Conservation (phyloP, 2,329 filamentous ascomycete species). For the Monilinia fructicola region DNA sequence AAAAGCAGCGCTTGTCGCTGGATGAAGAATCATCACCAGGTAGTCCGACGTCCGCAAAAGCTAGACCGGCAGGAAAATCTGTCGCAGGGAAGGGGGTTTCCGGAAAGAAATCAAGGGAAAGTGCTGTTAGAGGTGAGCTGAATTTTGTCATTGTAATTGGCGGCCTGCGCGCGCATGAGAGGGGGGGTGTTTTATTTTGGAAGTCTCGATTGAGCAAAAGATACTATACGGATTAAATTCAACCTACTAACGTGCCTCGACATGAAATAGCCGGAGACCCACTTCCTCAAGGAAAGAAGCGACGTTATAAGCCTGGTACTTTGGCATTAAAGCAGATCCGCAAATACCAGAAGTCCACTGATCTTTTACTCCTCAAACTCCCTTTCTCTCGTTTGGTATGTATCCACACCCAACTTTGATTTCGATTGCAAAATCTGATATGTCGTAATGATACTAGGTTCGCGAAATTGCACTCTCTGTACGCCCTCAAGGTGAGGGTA, state of each 20-base stretch:
- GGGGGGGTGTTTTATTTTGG: too few species aligned
- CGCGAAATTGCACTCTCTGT: slow-evolving; percentile 71
- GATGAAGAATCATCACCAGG: not conserved
- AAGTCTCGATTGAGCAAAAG: too few species aligned
- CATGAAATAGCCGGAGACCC: slow-evolving; percentile 67
- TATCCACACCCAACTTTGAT: not conserved
- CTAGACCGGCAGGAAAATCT: slow-evolving; percentile 13
- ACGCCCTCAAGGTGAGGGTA: slow-evolving; percentile 62
- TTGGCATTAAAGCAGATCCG: slow-evolving; percentile 89
- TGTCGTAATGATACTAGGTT: slow-evolving; percentile 46
- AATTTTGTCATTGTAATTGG: not conserved
- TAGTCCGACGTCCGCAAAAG: not conserved
- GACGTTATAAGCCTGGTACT: slow-evolving; percentile 75
- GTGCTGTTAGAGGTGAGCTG: slow-evolving; percentile 23
- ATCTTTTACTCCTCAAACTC: slow-evolving; percentile 78
- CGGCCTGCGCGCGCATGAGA: not conserved
- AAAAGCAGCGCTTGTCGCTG: slow-evolving; percentile 12
- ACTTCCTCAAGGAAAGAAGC: slow-evolving; percentile 59
- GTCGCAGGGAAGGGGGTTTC: not conserved
- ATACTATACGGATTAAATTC: not conserved
- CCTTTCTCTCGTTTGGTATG: slow-evolving; percentile 74
- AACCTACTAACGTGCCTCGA: not conserved
- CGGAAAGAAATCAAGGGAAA: slow-evolving; percentile 8
- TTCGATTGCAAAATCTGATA: not conserved
- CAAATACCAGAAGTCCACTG: slow-evolving; percentile 84